Evolutionary conservation across 371 early-diverging fungal species (phyloP).

Genomic region (Amoeboradix gromovi): DNA sequence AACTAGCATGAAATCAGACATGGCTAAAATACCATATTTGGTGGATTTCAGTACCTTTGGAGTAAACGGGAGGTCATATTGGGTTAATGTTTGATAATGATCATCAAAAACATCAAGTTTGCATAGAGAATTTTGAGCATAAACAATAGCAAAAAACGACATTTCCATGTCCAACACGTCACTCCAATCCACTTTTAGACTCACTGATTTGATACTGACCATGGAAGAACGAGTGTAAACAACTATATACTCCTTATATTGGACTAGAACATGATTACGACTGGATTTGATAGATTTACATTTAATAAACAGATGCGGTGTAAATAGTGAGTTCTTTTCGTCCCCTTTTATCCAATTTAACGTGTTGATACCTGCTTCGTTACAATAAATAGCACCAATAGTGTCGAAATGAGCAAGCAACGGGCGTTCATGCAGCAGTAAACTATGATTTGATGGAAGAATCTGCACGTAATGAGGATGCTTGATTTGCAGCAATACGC

Average conservation of each 20-base stretch:
- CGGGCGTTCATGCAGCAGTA: background rate
- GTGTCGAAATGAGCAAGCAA: background rate
- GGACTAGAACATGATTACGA: background rate
- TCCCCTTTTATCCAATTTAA: background rate
- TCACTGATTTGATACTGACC: background rate
- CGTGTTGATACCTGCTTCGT: background rate
- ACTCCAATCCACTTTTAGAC: background rate
- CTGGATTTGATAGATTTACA: background rate
- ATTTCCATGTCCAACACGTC: background rate
- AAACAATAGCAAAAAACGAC: background rate
- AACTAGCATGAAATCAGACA: background rate
- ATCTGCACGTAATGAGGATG: background rate
- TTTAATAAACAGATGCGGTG: background rate
- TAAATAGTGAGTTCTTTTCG: background rate
- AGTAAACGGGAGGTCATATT: background rate
- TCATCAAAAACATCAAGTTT: background rate
- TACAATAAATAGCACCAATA: background rate
- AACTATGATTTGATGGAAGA: background rate
- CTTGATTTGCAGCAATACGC: background rate
- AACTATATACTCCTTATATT: background rate
- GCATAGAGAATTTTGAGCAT: background rate
- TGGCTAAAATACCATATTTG: background rate
- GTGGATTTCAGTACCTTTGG: background rate
- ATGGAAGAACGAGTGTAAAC: background rate
- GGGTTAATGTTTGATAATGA: background rate